Base-by-base conservation (phyloP, 2,329 filamentous ascomycete genomes). In the Botryotinia narcissicola region DNA sequence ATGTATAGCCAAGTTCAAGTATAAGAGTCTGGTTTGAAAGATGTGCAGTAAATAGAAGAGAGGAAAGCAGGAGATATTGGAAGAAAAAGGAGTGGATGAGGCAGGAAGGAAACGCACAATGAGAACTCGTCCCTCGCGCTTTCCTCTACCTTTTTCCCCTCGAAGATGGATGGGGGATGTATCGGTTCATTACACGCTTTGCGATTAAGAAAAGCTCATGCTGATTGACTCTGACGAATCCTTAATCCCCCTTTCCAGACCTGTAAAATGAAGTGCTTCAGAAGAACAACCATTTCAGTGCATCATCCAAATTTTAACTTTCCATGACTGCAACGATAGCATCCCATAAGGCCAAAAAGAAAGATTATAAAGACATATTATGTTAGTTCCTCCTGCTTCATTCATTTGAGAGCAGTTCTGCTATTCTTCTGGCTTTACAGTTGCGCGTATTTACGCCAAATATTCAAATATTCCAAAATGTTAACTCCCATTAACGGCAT, bases 361-460 rank as follows among this genome's bases (percentile, higher is more conserved):
- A n/a, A 1, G 10, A 51, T 14, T 0, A 6, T 12, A 5, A 4
- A 12, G 35, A n/a, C 14, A 2, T 12, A 1, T 51, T 1, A 14
- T 48, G 14, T 25, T 1, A 12, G 4, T 10, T 25, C 2, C 20
- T 1, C 4, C 9, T 48, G 4, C 1, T 6, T 3, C 4, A 10
- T 51, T n/a, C 1, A 14, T n/a, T 51, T n/a, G 22, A 51, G 4
- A n/a, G 1, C 10, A 51, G 0, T 51, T n/a, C 4, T 25, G 48
- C 22, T 14, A 6, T 6, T 25, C 0, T 51, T 1, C 25, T 22
- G 48, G 4, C 10, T 51, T n/a, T n/a, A 25, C 25, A 22, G 18
- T 20, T 20, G 44, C 18, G 18, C 16, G 44, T 20, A 1, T 20
- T 46, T 20, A 7, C 18, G 18, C 4, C 42, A 18, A 7, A 18